Evolutionary conservation across 2,329 filamentous ascomycete genomes (phyloP).

Genomic region (Plenodomus biglobosus): DNA sequence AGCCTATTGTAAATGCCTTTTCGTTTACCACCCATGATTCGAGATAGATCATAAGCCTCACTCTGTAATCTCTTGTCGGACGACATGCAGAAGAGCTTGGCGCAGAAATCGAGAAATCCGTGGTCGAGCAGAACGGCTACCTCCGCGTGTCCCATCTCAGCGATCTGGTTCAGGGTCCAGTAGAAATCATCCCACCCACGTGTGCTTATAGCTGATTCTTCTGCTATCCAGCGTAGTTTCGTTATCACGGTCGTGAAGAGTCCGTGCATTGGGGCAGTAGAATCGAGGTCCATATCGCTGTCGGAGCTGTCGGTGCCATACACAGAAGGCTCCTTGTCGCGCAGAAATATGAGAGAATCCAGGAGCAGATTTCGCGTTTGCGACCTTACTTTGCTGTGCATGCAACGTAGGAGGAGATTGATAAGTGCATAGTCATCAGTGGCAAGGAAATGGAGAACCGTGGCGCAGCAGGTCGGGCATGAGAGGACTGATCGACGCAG

Average conservation of each 20-base stretch:
- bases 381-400: slow-evolving; percentile 32
- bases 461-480: slow-evolving; percentile 56
- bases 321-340: slow-evolving; percentile 33
- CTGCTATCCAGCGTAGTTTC: slow-evolving; percentile 24
- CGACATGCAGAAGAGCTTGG: slow-evolving; percentile 36
- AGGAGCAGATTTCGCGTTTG: slow-evolving; percentile 34
- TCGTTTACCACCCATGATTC: slow-evolving; percentile 34
- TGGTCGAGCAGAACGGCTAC: slow-evolving; percentile 30
- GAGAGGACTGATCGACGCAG: slow-evolving; percentile 57
- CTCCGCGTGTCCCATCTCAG: slow-evolving; percentile 33
- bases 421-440: slow-evolving; percentile 60
- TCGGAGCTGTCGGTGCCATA: slow-evolving; percentile 33
- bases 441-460: slow-evolving; percentile 64
- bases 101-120: slow-evolving; percentile 32
- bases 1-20: slow-evolving; percentile 34
- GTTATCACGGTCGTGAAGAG: slow-evolving; percentile 20
- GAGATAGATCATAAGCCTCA: slow-evolving; percentile 24
- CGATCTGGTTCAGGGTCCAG: slow-evolving; percentile 32
- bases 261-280: slow-evolving; percentile 12
- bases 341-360: slow-evolving; percentile 34
- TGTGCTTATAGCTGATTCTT: slow-evolving; percentile 22
- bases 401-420: slow-evolving; percentile 56
- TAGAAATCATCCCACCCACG: slow-evolving; percentile 44
- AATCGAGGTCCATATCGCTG: slow-evolving; percentile 30
- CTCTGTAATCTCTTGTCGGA: slow-evolving; percentile 15